These are phyloP conservation scores for Nicotiana attenuata DNA, from an alignment of 257 asterid species.

Conservation along the genomic window DNA sequence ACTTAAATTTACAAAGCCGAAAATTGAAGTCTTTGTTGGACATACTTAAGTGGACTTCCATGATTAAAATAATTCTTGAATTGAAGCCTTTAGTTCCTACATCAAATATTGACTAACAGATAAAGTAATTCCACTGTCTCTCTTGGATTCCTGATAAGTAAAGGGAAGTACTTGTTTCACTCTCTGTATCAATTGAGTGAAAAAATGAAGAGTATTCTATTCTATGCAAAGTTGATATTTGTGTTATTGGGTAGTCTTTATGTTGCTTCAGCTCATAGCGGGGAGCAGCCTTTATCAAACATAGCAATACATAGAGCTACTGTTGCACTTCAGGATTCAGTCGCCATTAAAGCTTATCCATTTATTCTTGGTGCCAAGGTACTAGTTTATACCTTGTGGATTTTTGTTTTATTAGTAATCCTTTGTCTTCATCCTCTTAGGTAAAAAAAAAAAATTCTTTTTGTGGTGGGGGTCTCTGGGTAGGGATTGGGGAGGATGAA, in stretches of 20 bases:
- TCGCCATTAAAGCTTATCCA: constrained; percentile 62
- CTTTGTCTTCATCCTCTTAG: neutral
- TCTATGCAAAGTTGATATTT: neutral
- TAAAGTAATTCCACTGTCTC: neutral
- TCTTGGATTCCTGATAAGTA: neutral
- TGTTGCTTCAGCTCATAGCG: constrained; percentile 36
- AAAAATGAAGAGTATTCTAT: neutral
- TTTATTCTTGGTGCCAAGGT: constrained; percentile 57
- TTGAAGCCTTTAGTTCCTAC: neutral
- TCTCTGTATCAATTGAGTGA: neutral
- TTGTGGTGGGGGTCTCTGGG: neutral
- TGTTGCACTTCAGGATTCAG: constrained; percentile 41
- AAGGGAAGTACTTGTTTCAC: neutral
- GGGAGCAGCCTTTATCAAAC: constrained; percentile 73
- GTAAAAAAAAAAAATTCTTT: neutral
- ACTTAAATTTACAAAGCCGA: no score
- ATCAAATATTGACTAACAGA: neutral
- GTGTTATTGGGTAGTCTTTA: constrained; percentile 9
- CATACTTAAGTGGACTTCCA: neutral
- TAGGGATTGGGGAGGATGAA: neutral
- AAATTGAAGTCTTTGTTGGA: neutral
- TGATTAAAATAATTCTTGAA: neutral
- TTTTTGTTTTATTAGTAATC: neutral
- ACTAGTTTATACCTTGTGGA: neutral
- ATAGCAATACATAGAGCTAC: constrained; percentile 59